A percentile compares a stretch with the other conserved stretches of the same genome.
These are phyloP conservation scores for Edaphochlamys debaryana DNA, from an alignment of 139 green algal genomes.

Conservation along the genomic window DNA sequence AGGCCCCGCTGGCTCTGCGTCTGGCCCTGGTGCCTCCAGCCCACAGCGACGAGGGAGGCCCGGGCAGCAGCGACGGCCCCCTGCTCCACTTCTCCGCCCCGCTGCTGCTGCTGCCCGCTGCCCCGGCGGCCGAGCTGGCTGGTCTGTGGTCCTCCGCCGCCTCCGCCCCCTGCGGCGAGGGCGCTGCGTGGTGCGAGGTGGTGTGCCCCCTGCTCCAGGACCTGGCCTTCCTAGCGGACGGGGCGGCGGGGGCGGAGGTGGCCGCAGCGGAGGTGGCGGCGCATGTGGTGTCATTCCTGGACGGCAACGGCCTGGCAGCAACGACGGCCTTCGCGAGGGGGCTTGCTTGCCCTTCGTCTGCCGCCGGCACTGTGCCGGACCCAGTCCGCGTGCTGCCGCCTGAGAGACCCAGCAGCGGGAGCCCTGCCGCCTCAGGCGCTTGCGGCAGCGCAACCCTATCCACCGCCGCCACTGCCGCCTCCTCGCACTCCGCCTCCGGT, in stretches of 20 bases:
- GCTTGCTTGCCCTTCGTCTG: too few species aligned
- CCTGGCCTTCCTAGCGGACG: neutral
- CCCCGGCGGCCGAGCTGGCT: neutral
- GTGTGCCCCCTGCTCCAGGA: neutral
- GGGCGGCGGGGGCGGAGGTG: too few species aligned
- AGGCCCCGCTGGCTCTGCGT: neutral
- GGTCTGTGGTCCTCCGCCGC: neutral
- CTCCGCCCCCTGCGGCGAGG: neutral
- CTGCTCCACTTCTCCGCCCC: neutral
- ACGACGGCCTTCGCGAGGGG: neutral
- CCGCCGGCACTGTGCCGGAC: too few species aligned
- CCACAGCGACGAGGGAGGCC: neutral
- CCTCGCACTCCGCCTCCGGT: neutral
- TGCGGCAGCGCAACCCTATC: too few species aligned
- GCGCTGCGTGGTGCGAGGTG: too few species aligned
- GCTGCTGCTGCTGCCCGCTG: slow-evolving; percentile 1
- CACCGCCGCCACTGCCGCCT: too few species aligned
- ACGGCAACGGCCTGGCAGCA: neutral
- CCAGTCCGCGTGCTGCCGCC: too few species aligned
- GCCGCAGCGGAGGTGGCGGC: neutral
- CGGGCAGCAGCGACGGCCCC: too few species aligned
- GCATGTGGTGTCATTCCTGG: neutral
- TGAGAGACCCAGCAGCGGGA: too few species aligned
- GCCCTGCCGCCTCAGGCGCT: too few species aligned
- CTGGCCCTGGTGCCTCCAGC: neutral